Base-by-base conservation (phyloP, 805 yeast genomes). In the Saturnispora ahearnii region DNA sequence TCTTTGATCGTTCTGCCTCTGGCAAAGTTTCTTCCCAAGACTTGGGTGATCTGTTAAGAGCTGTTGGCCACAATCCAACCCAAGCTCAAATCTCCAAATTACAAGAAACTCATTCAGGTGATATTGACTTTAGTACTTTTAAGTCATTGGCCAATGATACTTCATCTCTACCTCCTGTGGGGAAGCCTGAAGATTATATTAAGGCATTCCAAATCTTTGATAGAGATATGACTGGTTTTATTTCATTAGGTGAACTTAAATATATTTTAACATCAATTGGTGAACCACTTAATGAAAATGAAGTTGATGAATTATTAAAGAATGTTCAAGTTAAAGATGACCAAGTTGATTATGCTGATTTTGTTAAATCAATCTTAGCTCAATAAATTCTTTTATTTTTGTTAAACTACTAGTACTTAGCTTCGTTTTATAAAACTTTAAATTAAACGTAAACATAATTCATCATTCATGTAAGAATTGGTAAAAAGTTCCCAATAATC, bases 61-160 rank as follows among this genome's bases (percentile, higher is more conserved):
- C 99, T 2, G 90, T 93, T 53, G 99, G 99, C 37, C 98, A 91
- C 73, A 93, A 93, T 73, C 99, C 99, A 55, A 90, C 99, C 4
- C 77, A 88, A 61, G 85, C 90, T 22, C 96, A 89, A 69, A 85
- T 89, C 55, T 71, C 78, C 29, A 81, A 79, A 51, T 67, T 82
- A 47, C 79, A 78, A 63, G 66, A 67, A 46, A 24, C 57, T 3
- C 54, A 54, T 33, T 38, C 46, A 15, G 44, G 56, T 8, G 82
- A 76, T 54, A 72, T 87, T 57, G 87, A 84, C 61, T 88, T 82
- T 57, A 90, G 82, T 52, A 79, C 87, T 13, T 88, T 85, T 68
- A 79, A 82, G 52, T 77, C 78, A 65, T 76, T 87, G 60, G 81
- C 87, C 57, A 82, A 82, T 67, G 81, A 96, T 69, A 95, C 93